These are phyloP conservation scores for Ganoderma sinense DNA, from an alignment of 1,284 basidiomycete species.

Conservation along the genomic window DNA sequence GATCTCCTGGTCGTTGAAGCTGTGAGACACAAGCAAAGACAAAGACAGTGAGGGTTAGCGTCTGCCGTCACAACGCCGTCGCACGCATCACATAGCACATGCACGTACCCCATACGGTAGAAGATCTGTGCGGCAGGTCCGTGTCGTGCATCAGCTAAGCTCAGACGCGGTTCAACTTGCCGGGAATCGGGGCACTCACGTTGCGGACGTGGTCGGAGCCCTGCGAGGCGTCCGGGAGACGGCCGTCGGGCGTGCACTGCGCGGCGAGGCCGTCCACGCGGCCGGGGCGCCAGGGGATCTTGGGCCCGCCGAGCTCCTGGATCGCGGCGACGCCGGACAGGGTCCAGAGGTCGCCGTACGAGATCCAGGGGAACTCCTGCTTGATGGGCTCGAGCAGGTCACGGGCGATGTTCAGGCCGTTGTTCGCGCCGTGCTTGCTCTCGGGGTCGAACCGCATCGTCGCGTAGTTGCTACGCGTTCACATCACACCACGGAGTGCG, in stretches of 20 bases:
- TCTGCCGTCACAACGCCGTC: neutral
- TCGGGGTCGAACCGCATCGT: conserved; percentile 96
- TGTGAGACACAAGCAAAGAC: conserved; percentile 28
- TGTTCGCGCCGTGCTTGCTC: conserved; percentile 87
- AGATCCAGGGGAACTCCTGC: conserved; percentile 88
- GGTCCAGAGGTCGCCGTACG: conserved; percentile 95
- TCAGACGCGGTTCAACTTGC: neutral
- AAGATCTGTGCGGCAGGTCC: conserved; percentile 68
- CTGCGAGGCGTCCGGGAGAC: conserved; percentile 91
- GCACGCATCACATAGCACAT: neutral
- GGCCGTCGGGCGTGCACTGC: conserved; percentile 90
- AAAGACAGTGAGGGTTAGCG: neutral
- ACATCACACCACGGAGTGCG: neutral
- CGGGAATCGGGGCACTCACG: conserved; percentile 47
- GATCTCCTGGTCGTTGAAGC: conserved; percentile 96
- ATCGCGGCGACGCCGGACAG: conserved; percentile 87
- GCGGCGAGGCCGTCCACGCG: conserved; percentile 83
- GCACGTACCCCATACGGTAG: conserved; percentile 82
- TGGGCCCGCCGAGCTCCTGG: conserved; percentile 88
- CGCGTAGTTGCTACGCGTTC: conserved; percentile 79
- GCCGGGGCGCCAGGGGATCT: conserved; percentile 89
- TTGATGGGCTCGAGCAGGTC: conserved; percentile 90
- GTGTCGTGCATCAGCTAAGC: neutral
- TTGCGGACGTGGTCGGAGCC: conserved; percentile 87
- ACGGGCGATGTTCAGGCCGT: conserved; percentile 86